phyloP scores from a whole-genome alignment of 352 stramenopile species.

The Aphanomyces invadans region DNA sequence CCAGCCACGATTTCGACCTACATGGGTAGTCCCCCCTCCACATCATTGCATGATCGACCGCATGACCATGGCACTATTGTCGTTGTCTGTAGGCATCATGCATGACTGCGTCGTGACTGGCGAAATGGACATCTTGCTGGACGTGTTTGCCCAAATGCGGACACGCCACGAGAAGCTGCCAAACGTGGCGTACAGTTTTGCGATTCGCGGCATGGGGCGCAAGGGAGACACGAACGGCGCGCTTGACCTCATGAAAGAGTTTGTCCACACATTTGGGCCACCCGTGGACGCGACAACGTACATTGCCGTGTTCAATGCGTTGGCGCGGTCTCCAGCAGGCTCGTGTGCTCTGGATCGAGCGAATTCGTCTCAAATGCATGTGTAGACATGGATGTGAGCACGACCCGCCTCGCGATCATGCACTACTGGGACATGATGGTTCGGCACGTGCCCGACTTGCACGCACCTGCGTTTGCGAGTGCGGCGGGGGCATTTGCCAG shows the following conservation, averaged over 20 bases:
- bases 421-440: constrained; percentile 78
- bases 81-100: constrained; percentile 52
- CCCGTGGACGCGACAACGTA: constrained; percentile 39
- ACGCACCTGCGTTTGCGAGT: constrained; percentile 72
- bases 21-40: constrained; percentile 25
- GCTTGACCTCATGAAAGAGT: constrained; percentile 62
- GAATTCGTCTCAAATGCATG: too few relatives aligned
- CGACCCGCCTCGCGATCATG: constrained; percentile 44
- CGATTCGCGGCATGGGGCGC: constrained; percentile 61
- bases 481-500: constrained; percentile 72
- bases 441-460: constrained; percentile 48
- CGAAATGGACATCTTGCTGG: constrained; percentile 49
- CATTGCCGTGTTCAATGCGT: constrained; percentile 72
- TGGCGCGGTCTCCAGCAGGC: constrained; percentile 34
- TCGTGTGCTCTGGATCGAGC: too few relatives aligned
- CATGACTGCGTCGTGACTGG: constrained; percentile 48
- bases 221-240: constrained; percentile 55
- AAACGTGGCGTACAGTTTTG: constrained; percentile 47
- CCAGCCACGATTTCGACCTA: constrained; percentile 19
- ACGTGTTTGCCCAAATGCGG: constrained; percentile 58
- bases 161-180: constrained; percentile 37
- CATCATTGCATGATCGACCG: neutral
- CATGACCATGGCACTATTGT: constrained; percentile 34
- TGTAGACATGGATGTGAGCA: constrained; percentile 29
- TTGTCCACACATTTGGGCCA: constrained; percentile 39